A percentile compares a stretch with the other conserved stretches of the same genome.
Conservation (phyloP, 768 basidiomycete species). For the Ephemerocybe angulata region DNA sequence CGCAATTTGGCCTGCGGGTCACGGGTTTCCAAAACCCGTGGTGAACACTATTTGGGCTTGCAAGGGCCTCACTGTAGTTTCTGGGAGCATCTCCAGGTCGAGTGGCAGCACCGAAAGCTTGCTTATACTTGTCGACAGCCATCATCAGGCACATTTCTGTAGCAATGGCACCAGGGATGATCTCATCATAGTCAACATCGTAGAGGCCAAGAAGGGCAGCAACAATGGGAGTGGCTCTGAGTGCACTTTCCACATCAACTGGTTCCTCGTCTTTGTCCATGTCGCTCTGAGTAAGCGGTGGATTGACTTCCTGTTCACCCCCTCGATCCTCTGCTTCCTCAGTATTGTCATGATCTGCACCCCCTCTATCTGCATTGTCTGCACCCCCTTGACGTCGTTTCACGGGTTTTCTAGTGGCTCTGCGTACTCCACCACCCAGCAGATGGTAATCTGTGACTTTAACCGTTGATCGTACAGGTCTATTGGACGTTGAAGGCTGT, state of each 20-base stretch:
- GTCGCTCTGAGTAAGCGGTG: no score
- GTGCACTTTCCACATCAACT: not conserved
- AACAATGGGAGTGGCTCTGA: not conserved
- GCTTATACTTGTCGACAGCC: not conserved
- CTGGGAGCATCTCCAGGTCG: constrained; percentile 16
- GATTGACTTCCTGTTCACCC: no score
- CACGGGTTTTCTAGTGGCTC: no score
- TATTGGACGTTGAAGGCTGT: no score
- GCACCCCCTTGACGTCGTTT: constrained; percentile 3
- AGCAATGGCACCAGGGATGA: not conserved
- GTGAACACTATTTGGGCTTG: constrained; percentile 12
- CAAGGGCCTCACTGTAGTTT: constrained; percentile 6
- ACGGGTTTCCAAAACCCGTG: no score
- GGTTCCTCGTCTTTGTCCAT: not conserved
- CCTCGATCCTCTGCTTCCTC: no score
- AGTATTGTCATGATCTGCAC: no score
- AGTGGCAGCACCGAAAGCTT: constrained; percentile 1
- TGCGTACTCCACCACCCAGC: no score
- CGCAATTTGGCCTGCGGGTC: no score
- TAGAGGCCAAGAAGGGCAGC: not conserved
- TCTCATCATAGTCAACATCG: not conserved
- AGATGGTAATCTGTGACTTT: no score
- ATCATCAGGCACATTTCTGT: not conserved
- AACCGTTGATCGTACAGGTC: no score
- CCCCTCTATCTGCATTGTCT: not conserved